A percentile compares a stretch with the other conserved stretches of the same genome.
Evolutionary conservation across 805 yeast species (phyloP).

Genomic region (Candida argentea): DNA sequence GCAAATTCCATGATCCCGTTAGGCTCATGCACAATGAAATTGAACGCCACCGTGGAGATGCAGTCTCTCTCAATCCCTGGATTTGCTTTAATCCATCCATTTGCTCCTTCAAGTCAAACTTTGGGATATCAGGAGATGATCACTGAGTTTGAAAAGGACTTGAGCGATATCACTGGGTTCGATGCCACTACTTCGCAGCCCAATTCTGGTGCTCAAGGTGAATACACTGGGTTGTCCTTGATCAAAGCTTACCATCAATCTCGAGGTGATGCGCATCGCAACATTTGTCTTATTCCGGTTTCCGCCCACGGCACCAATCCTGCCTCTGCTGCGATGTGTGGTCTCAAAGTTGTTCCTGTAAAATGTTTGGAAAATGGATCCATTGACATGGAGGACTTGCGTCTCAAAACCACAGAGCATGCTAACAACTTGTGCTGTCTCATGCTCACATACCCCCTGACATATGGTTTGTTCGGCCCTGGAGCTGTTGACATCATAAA

Average conservation of each 20-base stretch:
- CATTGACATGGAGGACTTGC: conserved; percentile 69
- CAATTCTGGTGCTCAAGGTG: conserved; percentile 98
- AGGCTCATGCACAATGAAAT: conserved; percentile 97
- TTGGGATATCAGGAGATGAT: conserved; percentile 73
- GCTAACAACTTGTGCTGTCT: conserved; percentile 70
- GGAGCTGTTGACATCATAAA: conserved; percentile 78
- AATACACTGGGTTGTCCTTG: conserved; percentile 85
- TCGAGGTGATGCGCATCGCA: conserved; percentile 61
- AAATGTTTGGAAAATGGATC: conserved; percentile 83
- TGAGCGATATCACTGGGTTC: conserved; percentile 89
- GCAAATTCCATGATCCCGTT: conserved; percentile 96
- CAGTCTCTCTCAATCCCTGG: conserved; percentile 92
- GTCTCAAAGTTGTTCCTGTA: conserved; percentile 85
- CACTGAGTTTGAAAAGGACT: conserved; percentile 67
- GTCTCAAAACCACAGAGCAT: conserved; percentile 61
- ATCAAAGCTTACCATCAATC: conserved; percentile 68
- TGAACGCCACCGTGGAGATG: conserved; percentile 94
- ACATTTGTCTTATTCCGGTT: conserved; percentile 89
- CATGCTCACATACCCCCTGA: conserved; percentile 97
- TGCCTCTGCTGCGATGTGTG: conserved; percentile 97
- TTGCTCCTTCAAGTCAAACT: conserved; percentile 86
- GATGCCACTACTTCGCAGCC: conserved; percentile 89
- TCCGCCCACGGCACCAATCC: conserved; percentile 99
- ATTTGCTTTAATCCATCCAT: conserved; percentile 82
- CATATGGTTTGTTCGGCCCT: conserved; percentile 94